Percentiles rank a stretch among this genome's conserved stretches.
Conservation (phyloP, 1,284 basidiomycete species). For the Cryptococcus sp. region DNA sequence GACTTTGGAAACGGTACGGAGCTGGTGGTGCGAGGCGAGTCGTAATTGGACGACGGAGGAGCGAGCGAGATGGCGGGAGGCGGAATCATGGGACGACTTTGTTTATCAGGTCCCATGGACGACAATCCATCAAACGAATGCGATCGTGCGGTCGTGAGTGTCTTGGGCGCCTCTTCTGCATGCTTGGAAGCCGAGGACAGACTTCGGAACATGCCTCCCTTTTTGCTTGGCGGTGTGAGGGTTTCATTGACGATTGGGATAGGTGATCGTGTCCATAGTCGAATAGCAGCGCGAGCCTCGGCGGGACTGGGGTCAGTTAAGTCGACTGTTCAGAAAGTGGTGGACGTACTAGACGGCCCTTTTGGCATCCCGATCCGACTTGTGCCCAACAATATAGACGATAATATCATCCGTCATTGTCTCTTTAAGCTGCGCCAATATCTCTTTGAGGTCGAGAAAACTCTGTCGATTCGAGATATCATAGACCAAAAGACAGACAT, state of each 20-base stretch:
- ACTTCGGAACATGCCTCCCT: neutral
- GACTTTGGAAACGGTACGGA: constrained; percentile 8
- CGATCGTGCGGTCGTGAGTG: constrained; percentile 3
- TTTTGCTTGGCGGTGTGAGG: neutral
- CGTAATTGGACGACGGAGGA: constrained; percentile 6
- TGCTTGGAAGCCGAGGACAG: neutral
- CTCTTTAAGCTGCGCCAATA: constrained; percentile 67
- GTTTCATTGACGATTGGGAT: constrained; percentile 8
- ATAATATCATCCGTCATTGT: constrained; percentile 44
- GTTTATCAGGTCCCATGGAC: neutral
- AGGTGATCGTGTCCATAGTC: constrained; percentile 31
- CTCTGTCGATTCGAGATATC: constrained; percentile 62
- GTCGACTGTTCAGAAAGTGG: neutral
- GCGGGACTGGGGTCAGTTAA: constrained; percentile 19
- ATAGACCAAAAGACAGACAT: constrained; percentile 54
- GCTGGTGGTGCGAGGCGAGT: neutral
- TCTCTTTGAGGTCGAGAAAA: constrained; percentile 83
- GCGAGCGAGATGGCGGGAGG: neutral
- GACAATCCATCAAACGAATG: constrained; percentile 27
- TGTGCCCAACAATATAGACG: constrained; percentile 45
- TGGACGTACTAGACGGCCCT: constrained; percentile 33
- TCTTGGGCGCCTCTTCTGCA: neutral
- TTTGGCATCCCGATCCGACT: constrained; percentile 35
- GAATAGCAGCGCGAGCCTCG: constrained; percentile 32
- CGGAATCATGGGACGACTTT: too few relatives aligned